These are phyloP conservation scores for Paspalum notatum DNA, from an alignment of 176 grass and related monocot genomes.

Conservation along the genomic window DNA sequence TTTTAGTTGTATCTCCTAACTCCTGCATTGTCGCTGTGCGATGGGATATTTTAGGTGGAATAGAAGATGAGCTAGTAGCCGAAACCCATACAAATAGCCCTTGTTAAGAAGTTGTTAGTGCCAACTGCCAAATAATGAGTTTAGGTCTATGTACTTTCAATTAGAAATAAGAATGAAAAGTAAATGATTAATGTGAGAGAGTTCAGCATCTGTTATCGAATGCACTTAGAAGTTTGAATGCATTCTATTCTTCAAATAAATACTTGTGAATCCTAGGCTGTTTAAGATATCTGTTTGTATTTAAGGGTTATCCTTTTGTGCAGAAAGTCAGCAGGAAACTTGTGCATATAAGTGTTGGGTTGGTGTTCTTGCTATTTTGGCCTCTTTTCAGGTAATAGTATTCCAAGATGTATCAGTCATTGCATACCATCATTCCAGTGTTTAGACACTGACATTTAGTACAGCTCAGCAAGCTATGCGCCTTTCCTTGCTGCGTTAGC, in stretches of 20 bases:
- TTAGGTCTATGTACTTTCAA: background rate
- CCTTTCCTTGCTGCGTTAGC: conserved; percentile 80
- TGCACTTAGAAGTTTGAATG: background rate
- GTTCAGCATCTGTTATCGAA: background rate
- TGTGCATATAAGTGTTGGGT: conserved; percentile 83
- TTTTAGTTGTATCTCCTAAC: background rate
- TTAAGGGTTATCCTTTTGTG: conserved; percentile 28
- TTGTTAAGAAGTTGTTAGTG: background rate
- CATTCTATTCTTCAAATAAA: background rate
- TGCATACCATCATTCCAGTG: background rate
- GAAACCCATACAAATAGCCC: background rate
- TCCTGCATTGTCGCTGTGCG: background rate
- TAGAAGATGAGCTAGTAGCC: background rate
- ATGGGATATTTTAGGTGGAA: background rate
- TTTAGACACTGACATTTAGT: conserved; percentile 44
- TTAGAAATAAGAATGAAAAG: background rate
- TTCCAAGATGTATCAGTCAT: background rate
- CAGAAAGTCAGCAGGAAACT: conserved; percentile 91
- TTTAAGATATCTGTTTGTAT: background rate
- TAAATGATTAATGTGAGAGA: background rate
- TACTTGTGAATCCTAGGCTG: background rate
- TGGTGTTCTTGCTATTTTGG: conserved; percentile 92
- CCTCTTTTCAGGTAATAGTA: conserved; percentile 80
- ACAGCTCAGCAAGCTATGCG: conserved; percentile 65
- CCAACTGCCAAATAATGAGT: background rate